Conservation (phyloP, 495 filamentous ascomycete genomes). For the Penicillium waksmanii region DNA sequence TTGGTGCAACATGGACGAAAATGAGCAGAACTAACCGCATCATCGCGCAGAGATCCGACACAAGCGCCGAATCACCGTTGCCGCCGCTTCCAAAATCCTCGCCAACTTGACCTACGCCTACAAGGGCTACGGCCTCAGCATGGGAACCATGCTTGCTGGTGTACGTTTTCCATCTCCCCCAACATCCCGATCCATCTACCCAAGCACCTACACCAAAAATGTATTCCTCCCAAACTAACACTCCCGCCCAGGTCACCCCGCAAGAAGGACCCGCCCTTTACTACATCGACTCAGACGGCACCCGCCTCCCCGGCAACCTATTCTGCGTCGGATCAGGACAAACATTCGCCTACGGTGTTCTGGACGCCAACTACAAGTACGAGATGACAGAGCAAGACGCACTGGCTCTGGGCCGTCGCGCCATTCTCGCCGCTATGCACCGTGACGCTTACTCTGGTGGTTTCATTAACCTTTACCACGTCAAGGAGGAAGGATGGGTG, state of each 20-base stretch:
- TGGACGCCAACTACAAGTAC: constrained; percentile 93
- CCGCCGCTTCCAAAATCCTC: constrained; percentile 96
- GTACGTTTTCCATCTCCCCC: constrained; percentile 48
- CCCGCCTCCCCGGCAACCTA: constrained; percentile 86
- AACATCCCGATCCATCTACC: neutral
- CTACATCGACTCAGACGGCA: constrained; percentile 99
- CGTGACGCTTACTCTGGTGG: constrained; percentile 97
- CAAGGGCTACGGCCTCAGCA: constrained; percentile 95
- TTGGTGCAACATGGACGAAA: neutral
- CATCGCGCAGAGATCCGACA: constrained; percentile 75
- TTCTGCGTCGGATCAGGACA: constrained; percentile 98
- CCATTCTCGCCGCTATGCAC: constrained; percentile 96
- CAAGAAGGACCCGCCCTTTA: constrained; percentile 97
- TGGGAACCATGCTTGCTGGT: constrained; percentile 99
- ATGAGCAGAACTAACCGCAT: constrained; percentile 1
- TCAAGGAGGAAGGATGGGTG: constrained; percentile 98
- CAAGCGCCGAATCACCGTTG: constrained; percentile 97
- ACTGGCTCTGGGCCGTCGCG: constrained; percentile 83
- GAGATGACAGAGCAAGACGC: constrained; percentile 85
- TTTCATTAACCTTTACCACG: constrained; percentile 97
- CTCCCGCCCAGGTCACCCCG: constrained; percentile 60
- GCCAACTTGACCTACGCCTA: constrained; percentile 97
- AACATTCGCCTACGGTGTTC: constrained; percentile 97
- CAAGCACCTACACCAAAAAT: neutral
- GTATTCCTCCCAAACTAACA: constrained; percentile 1